Percentiles rank a stretch among this genome's conserved stretches.
Conservation (phyloP, 768 basidiomycete genomes). For the Polyporus arcularius region DNA sequence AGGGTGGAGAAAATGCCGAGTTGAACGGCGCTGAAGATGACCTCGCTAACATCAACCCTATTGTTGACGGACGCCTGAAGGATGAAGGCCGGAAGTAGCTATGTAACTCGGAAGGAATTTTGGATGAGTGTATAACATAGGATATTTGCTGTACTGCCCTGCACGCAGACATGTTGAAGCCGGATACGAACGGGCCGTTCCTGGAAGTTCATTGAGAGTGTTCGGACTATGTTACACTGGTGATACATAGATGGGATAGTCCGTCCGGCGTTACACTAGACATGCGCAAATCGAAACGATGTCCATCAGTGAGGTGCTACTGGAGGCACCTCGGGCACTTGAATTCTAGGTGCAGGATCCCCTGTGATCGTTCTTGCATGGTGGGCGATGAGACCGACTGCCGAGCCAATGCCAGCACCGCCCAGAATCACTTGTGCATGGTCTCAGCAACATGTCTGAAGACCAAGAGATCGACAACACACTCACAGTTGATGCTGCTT, state of each 20-base stretch:
- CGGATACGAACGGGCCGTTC: too few species aligned
- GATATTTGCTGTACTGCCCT: too few species aligned
- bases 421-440: slow-evolving; percentile 60
- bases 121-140: too few species aligned
- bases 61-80: slow-evolving; percentile 37
- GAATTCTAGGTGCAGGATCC: slow-evolving; percentile 46
- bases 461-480: background rate
- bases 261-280: too few species aligned
- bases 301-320: background rate
- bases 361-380: slow-evolving; percentile 54
- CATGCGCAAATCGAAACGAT: background rate
- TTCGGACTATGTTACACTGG: too few species aligned
- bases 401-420: slow-evolving; percentile 68
- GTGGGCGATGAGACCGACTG: slow-evolving; percentile 59
- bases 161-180: too few species aligned
- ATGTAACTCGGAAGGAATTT: background rate
- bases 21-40: slow-evolving; percentile 25
- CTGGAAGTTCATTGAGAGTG: too few species aligned
- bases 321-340: slow-evolving; percentile 34
- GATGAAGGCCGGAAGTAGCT: slow-evolving; percentile 32
- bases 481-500: slow-evolving; percentile 57
- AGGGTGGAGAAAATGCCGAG: slow-evolving; percentile 8
- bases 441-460: background rate
- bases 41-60: slow-evolving; percentile 33
- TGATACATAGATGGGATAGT: too few species aligned